phyloP scores from a whole-genome alignment of 2,329 filamentous ascomycete species.

The Colletotrichum abscissum region DNA sequence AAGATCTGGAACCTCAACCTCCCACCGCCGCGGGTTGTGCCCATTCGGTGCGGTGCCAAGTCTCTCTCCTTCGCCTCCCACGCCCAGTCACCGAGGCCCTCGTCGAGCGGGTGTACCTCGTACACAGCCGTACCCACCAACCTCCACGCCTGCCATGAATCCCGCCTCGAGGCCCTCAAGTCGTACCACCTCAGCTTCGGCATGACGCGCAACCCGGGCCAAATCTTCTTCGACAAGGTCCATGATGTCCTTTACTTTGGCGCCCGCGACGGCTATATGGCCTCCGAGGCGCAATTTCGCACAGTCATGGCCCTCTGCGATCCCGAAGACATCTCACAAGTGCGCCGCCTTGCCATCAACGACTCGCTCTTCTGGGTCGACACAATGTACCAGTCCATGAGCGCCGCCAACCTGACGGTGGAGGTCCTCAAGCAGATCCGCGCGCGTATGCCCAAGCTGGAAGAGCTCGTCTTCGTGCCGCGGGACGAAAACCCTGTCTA shows the following conservation, averaged over 20 bases:
- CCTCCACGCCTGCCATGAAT: slow-evolving; percentile 59
- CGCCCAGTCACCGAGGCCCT: slow-evolving; percentile 24
- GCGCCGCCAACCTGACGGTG: slow-evolving; percentile 51
- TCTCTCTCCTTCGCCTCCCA: slow-evolving; percentile 39
- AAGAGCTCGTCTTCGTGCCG: slow-evolving; percentile 58
- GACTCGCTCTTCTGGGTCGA: slow-evolving; percentile 54
- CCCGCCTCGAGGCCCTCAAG: slow-evolving; percentile 55
- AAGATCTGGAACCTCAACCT: slow-evolving; percentile 60
- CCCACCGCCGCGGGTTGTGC: slow-evolving; percentile 55
- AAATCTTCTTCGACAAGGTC: slow-evolving; percentile 54
- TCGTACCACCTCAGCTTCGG: slow-evolving; percentile 55
- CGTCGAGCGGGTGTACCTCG: slow-evolving; percentile 52
- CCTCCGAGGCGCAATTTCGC: slow-evolving; percentile 56
- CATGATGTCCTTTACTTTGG: slow-evolving; percentile 62
- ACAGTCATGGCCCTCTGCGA: slow-evolving; percentile 56
- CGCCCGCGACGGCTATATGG: slow-evolving; percentile 56
- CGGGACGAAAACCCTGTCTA: slow-evolving; percentile 49
- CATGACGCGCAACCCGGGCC: slow-evolving; percentile 52
- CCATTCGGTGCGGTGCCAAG: slow-evolving; percentile 52
- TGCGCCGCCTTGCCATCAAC: slow-evolving; percentile 57
- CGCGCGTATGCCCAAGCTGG: slow-evolving; percentile 50
- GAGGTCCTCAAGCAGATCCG: slow-evolving; percentile 53
- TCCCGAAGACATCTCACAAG: slow-evolving; percentile 51
- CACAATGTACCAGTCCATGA: slow-evolving; percentile 48
- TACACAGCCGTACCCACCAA: slow-evolving; percentile 54